A percentile compares a stretch with the other conserved stretches of the same genome.
These are phyloP conservation scores for Spathaspora jeffriesii DNA, from an alignment of 1,139 yeast genomes.

Conservation along the genomic window DNA sequence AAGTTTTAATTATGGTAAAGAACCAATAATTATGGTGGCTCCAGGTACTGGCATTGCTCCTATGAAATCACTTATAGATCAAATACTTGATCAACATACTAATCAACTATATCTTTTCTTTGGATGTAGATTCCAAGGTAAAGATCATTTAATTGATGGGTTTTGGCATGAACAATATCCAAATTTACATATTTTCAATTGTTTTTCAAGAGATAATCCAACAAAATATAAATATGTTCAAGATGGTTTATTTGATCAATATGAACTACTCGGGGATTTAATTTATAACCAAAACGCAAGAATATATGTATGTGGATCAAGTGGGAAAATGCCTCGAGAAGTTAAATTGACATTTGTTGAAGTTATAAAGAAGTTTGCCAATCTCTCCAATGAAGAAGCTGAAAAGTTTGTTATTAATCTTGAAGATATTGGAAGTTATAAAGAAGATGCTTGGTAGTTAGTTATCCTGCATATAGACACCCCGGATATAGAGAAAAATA, in stretches of 20 bases:
- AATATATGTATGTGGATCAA: slow-evolving; percentile 85
- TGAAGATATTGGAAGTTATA: slow-evolving; percentile 69
- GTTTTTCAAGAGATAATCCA: slow-evolving; percentile 62
- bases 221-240: slow-evolving; percentile 65
- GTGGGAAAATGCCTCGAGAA: slow-evolving; percentile 95
- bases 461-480: background rate
- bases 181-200: slow-evolving; percentile 44
- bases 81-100: slow-evolving; percentile 15
- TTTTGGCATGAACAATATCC: slow-evolving; percentile 45
- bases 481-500: slow-evolving; percentile 1
- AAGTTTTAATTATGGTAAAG: slow-evolving; percentile 40
- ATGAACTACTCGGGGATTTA: slow-evolving; percentile 48
- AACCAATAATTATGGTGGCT: slow-evolving; percentile 71
- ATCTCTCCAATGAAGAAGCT: slow-evolving; percentile 45
- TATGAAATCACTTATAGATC: slow-evolving; percentile 64
- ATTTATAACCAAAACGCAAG: slow-evolving; percentile 57
- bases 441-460: slow-evolving; percentile 88
- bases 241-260: slow-evolving; percentile 57
- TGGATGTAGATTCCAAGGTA: slow-evolving; percentile 70
- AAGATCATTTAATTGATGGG: slow-evolving; percentile 67
- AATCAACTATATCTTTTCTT: slow-evolving; percentile 54
- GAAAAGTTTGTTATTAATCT: slow-evolving; percentile 51
- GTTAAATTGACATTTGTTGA: slow-evolving; percentile 76
- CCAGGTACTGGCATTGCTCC: slow-evolving; percentile 98
- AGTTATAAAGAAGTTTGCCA: slow-evolving; percentile 47